Base-by-base conservation (phyloP, 495 filamentous ascomycete species). In the Monascus purpureus region DNA sequence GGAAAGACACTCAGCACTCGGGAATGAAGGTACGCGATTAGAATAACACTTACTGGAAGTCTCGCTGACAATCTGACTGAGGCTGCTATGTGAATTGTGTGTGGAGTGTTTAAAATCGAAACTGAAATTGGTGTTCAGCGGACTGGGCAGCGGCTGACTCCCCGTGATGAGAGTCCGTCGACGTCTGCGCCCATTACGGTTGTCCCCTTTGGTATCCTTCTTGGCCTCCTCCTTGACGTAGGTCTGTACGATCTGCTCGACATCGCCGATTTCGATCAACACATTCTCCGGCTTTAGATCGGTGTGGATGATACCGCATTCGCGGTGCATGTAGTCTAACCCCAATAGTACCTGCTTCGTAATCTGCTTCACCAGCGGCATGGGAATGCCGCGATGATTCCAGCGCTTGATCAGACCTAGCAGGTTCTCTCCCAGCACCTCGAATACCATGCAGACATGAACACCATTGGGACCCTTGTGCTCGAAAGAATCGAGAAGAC, bases 361-460 rank as follows among this genome's bases (percentile, higher is more conserved):
- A 56, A 97, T 97, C 55, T 97, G 90, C 61, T 93, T 93, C 41
- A 97, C 90, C 18, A 97, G 68, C 13, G 80, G 70, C 77, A 93
- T 93, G 17, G 90, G 90, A 31, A 97, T 96, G 17, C 90, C 90
- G 18, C 90, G 70, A 52, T 97, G 90, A 43, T 96, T 95, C 82
- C 90, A 97, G 36, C 80, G 75, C 69, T 96, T 97, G 64, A 97
- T 97, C 52, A 97, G 57, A 8, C 92, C 90, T 32, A 97, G 57
- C 29, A 97, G 52, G 49, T 97, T 97, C 67, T 97, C 90, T 9
- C 90, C 90, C 29, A 97, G 59, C 8, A 97, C 90, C 54, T 97
- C 90, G 43, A 97, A 97, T 4, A 97, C 90, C 88, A 97, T 97
- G 65, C 90, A 97, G 29, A 96, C 86, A 48, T 97, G 90, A 18